Percentiles rank a stretch among this genome's conserved stretches.
Evolutionary conservation across 768 basidiomycete species (phyloP).

Genomic region (Pleurotus eryngii): DNA sequence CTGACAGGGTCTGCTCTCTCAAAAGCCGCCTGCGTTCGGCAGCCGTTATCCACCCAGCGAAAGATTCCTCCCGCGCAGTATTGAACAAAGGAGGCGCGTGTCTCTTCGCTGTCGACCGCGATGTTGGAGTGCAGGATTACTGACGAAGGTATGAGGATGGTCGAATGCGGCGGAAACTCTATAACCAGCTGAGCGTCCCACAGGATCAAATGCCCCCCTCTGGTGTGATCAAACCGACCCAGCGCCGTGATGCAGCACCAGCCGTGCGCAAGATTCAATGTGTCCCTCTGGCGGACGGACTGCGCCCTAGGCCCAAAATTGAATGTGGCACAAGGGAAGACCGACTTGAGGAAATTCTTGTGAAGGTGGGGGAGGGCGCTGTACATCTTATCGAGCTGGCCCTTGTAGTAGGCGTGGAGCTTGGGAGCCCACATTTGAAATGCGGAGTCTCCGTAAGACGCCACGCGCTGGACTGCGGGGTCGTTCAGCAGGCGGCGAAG

Average conservation of each 20-base stretch:
- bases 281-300: conserved; percentile 21
- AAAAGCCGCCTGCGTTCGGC: no score
- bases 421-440: no score
- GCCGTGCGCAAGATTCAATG: conserved; percentile 25
- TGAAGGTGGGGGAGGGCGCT: no score
- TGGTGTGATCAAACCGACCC: conserved; percentile 23
- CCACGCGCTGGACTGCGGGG: no score
- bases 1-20: no score
- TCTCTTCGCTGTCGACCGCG: conserved; percentile 15
- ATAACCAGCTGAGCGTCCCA: conserved; percentile 22
- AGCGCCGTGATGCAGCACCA: conserved; percentile 28
- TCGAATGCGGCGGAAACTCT: conserved; percentile 20
- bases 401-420: no score
- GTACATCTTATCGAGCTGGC: no score
- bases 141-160: conserved; percentile 26
- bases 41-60: conserved; percentile 21
- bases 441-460: no score
- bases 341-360: conserved; percentile 13
- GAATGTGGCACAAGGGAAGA: conserved; percentile 23
- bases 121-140: conserved; percentile 23
- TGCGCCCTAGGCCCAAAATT: conserved; percentile 23
- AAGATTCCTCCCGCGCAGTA: conserved; percentile 25
- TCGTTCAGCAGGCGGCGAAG: no score
- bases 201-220: conserved; percentile 29
- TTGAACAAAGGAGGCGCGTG: conserved; percentile 20